Percentiles rank a stretch among this genome's conserved stretches.
Evolutionary conservation across 345 rosid species (phyloP).

Genomic region (Sisymbrium altissimum): DNA sequence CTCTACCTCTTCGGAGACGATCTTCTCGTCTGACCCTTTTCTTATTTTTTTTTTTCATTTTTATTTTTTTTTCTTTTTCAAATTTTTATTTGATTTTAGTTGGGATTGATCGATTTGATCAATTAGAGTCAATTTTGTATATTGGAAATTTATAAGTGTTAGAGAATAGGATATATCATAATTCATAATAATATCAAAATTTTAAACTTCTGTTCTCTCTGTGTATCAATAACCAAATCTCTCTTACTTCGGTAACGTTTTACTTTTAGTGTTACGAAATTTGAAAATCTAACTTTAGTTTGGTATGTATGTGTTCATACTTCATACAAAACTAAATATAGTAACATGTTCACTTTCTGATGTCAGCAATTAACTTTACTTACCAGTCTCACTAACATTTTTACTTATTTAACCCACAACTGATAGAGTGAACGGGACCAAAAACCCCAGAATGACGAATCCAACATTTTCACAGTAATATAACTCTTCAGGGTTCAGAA

Average conservation of each 20-base stretch:
- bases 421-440: not conserved
- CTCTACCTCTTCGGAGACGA: conserved; percentile 94
- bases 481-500: not conserved
- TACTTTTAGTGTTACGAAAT: not conserved
- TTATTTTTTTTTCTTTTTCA: not conserved
- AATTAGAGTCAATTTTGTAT: conserved; percentile 11
- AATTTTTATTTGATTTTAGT: conserved; percentile 16
- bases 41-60: not conserved
- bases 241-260: not conserved
- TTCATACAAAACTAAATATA: not conserved
- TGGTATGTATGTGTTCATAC: not conserved
- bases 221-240: not conserved
- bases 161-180: not conserved
- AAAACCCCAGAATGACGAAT: too few species aligned
- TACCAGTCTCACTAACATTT: not conserved
- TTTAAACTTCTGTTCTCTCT: not conserved
- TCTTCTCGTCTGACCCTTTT: conserved; percentile 26
- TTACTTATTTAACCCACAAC: not conserved
- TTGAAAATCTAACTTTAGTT: not conserved
- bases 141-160: not conserved
- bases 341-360: not conserved
- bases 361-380: not conserved
- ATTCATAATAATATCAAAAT: not conserved
- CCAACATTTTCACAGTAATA: not conserved
- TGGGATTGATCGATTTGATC: not conserved